Evolutionary conservation across 208 protist genomes (phyloP).

Genomic region (Trypanosoma congolense): DNA sequence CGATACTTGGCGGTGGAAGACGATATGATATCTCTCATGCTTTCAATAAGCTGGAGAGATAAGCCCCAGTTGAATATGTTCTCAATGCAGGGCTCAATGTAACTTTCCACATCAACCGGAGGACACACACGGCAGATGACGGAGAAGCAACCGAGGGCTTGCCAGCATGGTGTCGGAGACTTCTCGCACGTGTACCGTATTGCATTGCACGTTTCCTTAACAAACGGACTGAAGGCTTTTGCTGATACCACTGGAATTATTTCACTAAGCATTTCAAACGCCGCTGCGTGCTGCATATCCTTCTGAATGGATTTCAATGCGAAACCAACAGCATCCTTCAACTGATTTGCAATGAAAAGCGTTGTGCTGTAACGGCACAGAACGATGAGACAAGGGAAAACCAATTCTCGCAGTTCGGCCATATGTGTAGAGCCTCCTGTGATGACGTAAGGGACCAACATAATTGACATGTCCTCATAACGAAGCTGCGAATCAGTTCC

Average conservation of each 20-base stretch:
- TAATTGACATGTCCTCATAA: constrained; percentile 73
- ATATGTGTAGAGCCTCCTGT: constrained; percentile 28
- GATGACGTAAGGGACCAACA: constrained; percentile 70
- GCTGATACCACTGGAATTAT: constrained; percentile 69
- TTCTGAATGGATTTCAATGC: constrained; percentile 52
- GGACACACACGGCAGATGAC: constrained; percentile 57
- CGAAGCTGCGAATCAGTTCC: constrained; percentile 28
- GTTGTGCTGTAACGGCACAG: constrained; percentile 68
- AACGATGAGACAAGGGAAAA: constrained; percentile 68
- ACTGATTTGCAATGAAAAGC: constrained; percentile 65
- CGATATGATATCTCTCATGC: constrained; percentile 76
- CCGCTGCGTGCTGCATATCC: constrained; percentile 40
- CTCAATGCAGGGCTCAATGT: constrained; percentile 71
- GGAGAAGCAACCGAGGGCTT: constrained; percentile 53
- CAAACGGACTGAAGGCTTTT: constrained; percentile 51
- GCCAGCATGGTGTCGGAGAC: constrained; percentile 64
- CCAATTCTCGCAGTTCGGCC: constrained; percentile 34
- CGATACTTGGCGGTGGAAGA: constrained; percentile 49
- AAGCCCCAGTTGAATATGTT: constrained; percentile 83
- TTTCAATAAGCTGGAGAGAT: constrained; percentile 75
- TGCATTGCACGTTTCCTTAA: constrained; percentile 51
- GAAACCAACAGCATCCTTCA: constrained; percentile 75
- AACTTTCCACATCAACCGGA: constrained; percentile 53
- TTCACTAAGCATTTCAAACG: constrained; percentile 78
- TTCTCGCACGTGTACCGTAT: constrained; percentile 47